Conservation (phyloP, 2,329 filamentous ascomycete genomes). For the Botrytis fabae region DNA sequence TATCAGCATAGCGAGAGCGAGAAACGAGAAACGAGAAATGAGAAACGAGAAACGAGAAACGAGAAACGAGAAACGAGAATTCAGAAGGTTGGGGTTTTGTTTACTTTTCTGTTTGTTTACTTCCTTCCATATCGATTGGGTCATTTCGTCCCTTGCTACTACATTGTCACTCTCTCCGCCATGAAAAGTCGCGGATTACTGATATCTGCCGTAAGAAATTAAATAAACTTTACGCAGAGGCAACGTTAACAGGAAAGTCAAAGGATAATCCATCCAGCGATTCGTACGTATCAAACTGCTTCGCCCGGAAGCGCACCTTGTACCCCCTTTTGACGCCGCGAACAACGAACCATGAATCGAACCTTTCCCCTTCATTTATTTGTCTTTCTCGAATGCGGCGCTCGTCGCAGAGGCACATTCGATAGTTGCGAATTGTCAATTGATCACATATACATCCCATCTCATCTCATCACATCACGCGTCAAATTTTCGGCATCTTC, state of each 20-base stretch:
- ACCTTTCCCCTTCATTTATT: fast-evolving
- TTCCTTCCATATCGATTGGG: too few relatives aligned
- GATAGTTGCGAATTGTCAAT: too few relatives aligned
- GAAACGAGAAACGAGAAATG: neutral
- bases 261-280: neutral
- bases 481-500: neutral
- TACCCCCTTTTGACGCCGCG: neutral
- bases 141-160: neutral
- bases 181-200: neutral
- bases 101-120: neutral
- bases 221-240: neutral
- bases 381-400: neutral
- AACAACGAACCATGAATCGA: neutral
- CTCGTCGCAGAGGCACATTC: neutral
- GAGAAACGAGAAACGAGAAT: neutral
- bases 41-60: neutral
- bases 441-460: too few relatives aligned
- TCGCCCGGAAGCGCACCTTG: neutral
- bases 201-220: neutral
- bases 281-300: neutral
- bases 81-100: neutral
- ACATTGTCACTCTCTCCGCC: neutral
- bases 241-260: neutral
- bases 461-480: neutral
- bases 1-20: neutral